Conservation (phyloP, 108 stramenopile genomes). For the Stephanodiscus triporus region DNA sequence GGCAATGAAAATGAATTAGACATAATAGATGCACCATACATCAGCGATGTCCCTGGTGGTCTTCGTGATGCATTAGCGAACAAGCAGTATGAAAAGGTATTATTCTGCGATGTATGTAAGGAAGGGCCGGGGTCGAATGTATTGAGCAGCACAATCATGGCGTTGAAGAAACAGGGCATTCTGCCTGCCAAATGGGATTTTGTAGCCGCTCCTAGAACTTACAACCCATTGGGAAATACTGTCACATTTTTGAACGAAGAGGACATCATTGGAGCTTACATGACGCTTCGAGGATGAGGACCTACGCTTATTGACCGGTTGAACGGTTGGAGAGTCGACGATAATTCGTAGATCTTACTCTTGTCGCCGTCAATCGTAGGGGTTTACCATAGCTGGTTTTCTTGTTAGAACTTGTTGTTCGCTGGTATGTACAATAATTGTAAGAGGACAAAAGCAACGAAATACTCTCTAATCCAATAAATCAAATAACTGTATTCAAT, state of each 20-base stretch:
- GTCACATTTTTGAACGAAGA: slow-evolving; percentile 48
- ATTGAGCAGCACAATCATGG: slow-evolving; percentile 58
- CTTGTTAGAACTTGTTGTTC: too few relatives aligned
- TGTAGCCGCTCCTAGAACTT: slow-evolving; percentile 74
- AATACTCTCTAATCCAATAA: too few relatives aligned
- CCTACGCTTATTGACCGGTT: too few relatives aligned
- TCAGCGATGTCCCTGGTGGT: slow-evolving; percentile 67
- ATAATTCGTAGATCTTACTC: too few relatives aligned
- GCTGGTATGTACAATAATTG: too few relatives aligned
- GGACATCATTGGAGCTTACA: slow-evolving; percentile 35
- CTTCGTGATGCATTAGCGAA: slow-evolving; percentile 44
- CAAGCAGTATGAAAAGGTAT: slow-evolving; percentile 51
- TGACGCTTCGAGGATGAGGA: not conserved
- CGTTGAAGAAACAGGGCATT: slow-evolving; percentile 50
- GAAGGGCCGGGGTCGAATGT: slow-evolving; percentile 79
- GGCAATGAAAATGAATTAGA: slow-evolving; percentile 54
- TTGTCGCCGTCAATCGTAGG: too few relatives aligned
- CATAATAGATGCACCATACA: slow-evolving; percentile 80
- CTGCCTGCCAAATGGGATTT: slow-evolving; percentile 66
- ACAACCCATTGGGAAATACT: slow-evolving; percentile 75
- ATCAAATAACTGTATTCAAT: too few relatives aligned
- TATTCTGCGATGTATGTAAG: slow-evolving; percentile 91
- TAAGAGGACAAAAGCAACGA: too few relatives aligned
- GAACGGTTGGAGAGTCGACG: too few relatives aligned
- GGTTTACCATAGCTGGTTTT: too few relatives aligned